Evolutionary conservation across 306 rosid species (phyloP).

Genomic region (Cercis canadensis): DNA sequence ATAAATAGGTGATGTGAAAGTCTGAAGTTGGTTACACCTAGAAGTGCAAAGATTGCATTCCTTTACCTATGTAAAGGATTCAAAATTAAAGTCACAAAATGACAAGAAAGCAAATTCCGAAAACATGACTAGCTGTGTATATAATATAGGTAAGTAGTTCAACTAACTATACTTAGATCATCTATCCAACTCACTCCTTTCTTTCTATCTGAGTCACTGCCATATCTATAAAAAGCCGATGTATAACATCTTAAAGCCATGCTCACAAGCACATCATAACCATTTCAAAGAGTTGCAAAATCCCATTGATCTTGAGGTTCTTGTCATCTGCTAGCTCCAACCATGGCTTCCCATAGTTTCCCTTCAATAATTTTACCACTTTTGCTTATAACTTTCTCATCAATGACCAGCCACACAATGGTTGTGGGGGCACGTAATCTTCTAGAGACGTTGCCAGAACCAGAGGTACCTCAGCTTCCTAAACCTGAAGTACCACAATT

Average conservation of each 20-base stretch:
- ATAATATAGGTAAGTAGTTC: constrained; percentile 20
- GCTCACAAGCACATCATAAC: not conserved
- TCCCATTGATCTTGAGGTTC: not conserved
- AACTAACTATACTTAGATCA: not conserved
- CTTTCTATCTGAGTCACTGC: not conserved
- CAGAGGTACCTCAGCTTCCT: constrained; percentile 31
- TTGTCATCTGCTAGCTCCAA: not conserved
- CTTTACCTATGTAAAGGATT: too few species aligned
- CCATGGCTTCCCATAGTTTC: constrained; percentile 30
- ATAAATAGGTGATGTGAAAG: not conserved
- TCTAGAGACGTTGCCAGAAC: constrained; percentile 13
- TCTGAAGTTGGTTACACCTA: not conserved
- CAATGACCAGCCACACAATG: constrained; percentile 18
- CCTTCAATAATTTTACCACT: constrained; percentile 6
- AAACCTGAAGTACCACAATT: constrained; percentile 14
- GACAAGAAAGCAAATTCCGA: too few species aligned
- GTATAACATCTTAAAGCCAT: not conserved
- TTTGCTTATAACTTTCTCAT: constrained; percentile 14
- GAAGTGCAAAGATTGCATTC: not conserved
- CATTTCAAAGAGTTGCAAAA: not conserved
- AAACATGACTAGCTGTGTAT: too few species aligned
- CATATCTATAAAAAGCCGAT: constrained; percentile 44
- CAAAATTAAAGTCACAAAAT: too few species aligned
- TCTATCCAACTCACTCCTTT: constrained; percentile 19
- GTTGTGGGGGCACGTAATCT: constrained; percentile 45